Evolutionary conservation across 345 rosid genomes (phyloP), one percentile per base, ranked within the genome.

Genomic region (Reutealis trisperma): DNA sequence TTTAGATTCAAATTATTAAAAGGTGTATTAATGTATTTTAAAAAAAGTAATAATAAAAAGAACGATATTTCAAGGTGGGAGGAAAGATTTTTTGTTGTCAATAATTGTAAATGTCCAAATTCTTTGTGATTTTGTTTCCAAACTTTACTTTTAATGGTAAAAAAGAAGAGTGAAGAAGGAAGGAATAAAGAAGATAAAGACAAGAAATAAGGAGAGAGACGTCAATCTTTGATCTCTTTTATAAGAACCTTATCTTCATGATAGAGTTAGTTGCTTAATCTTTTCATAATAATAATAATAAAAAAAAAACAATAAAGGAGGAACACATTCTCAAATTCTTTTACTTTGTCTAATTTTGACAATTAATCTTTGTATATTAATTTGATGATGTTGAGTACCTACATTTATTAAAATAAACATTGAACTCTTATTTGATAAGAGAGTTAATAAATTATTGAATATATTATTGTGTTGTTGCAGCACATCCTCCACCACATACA

Each of bases 111-210:
- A 47, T 30, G 16, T 71, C 27, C 42, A 19, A 12, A 1, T 54
- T 16, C 18, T 32, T 21, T 2, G 19, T 55, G 37, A 21, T 12
- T 8, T 30, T 54, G 44, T 24, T 60, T 2, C 2, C 18, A 0
- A 51, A 27, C 30, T 27, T 27, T 27, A 27, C n/a, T 60, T 60
- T 51, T 8, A 10, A 8, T 25, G 19, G 16, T 62, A 8, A 24
- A 32, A 32, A 8, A 13, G 13, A 24, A 1, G 7, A 44, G 44
- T 3, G 32, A 10, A 49, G 55, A 19, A 57, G 18, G 24, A 45
- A 67, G 8, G 54, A 25, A 67, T 68, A 24, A 64, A 24, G 78
- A 37, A 32, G 72, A 75, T 22, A 44, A 32, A 57, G 66, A 67
- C 16, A 24, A 22, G 72, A 13, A 59, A 54, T 34, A 41, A 72